These are phyloP conservation scores for Meripilus lineatus DNA, from an alignment of 1,284 basidiomycete species.

Conservation along the genomic window DNA sequence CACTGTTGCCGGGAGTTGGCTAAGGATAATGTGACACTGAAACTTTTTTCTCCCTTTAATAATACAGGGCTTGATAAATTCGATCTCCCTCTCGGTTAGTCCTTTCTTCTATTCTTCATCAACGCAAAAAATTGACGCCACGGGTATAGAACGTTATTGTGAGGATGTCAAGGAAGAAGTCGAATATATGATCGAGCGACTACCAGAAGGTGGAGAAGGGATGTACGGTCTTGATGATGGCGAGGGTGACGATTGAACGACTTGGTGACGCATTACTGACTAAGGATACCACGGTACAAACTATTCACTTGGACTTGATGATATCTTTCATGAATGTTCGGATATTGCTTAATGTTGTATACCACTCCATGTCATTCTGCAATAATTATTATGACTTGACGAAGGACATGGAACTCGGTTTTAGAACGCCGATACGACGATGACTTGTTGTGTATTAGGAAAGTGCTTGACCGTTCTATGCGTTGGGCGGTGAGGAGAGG, in stretches of 20 bases:
- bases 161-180: constrained; percentile 82
- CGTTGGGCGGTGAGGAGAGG: too few relatives aligned
- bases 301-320: too few relatives aligned
- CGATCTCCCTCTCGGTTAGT: constrained; percentile 66
- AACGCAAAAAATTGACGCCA: constrained; percentile 1
- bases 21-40: not conserved
- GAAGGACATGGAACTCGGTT: too few relatives aligned
- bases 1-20: not conserved
- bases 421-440: too few relatives aligned
- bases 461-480: too few relatives aligned
- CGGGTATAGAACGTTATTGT: constrained; percentile 69
- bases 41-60: constrained; percentile 2
- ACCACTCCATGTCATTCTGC: too few relatives aligned
- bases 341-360: too few relatives aligned
- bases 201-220: constrained; percentile 75
- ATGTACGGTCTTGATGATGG: constrained; percentile 65
- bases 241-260: constrained; percentile 75
- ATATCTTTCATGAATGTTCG: too few relatives aligned
- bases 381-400: too few relatives aligned
- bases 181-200: constrained; percentile 72
- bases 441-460: too few relatives aligned
- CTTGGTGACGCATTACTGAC: too few relatives aligned
- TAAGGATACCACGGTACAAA: too few relatives aligned
- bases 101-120: not conserved
- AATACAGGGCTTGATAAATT: constrained; percentile 50